A percentile compares a stretch with the other conserved stretches of the same genome.
phyloP scores from a whole-genome alignment of 2,329 filamentous ascomycete genomes.

The Aspergillus ruber region DNA sequence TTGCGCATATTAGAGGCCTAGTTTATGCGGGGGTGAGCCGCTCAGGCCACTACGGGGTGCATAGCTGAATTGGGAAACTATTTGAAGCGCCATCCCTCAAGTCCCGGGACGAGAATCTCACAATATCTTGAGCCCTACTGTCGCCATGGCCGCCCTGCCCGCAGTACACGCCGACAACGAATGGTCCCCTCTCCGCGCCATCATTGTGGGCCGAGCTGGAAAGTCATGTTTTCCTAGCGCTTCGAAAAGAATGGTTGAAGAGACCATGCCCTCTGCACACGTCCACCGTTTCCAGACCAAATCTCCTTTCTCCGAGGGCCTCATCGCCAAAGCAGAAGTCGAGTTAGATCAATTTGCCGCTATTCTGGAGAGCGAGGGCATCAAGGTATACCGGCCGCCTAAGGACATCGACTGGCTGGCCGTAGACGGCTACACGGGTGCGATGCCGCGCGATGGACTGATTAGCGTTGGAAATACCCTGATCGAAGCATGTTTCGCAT shows the following conservation, averaged over 20 bases:
- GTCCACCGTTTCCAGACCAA: background rate
- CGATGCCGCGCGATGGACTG: background rate
- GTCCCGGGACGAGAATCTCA: too few relatives aligned
- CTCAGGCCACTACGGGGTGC: too few relatives aligned
- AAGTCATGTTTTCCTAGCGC: conserved; percentile 3
- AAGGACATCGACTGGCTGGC: background rate
- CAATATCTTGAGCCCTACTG: too few relatives aligned
- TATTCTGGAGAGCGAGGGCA: background rate
- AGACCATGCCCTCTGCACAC: background rate
- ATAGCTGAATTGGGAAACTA: too few relatives aligned
- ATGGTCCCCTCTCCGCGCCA: conserved; percentile 4
- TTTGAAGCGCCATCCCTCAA: too few relatives aligned
- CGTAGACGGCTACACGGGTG: background rate
- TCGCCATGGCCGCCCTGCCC: background rate
- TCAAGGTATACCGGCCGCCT: background rate
- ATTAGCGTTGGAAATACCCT: background rate
- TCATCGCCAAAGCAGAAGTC: background rate
- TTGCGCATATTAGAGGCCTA: too few relatives aligned
- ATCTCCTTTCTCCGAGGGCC: background rate
- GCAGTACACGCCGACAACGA: conserved; percentile 4
- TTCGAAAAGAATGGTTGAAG: conserved; percentile 1
- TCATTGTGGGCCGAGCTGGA: conserved; percentile 3
- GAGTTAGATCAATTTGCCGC: background rate
- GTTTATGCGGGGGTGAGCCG: too few relatives aligned
- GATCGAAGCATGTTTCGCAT: background rate